Evolutionary conservation across 1,139 yeast species (phyloP), one percentile per base, ranked within the genome.

Genomic region (Candida pseudocylindracea): DNA sequence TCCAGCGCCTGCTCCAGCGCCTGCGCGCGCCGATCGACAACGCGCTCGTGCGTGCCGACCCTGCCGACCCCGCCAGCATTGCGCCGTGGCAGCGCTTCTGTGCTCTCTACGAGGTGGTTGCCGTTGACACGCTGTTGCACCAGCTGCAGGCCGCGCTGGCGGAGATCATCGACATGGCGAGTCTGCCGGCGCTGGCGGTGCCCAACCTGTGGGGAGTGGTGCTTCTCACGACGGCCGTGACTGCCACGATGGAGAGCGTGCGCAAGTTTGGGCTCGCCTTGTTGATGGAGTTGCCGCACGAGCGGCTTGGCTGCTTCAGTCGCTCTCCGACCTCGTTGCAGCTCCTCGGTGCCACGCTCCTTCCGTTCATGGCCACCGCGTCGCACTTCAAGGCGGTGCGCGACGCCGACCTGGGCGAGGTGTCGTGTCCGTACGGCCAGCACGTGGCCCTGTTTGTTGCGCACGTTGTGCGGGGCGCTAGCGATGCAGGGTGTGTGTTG

Each of bases 41-140:
- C 28, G 45, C 50, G 0, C 50, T 58, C 12, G 61, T 78, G 39
- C 34, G 41, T 1, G 74, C 83, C 74, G 50, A 57, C n/a, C 36
- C 42, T 0, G 20, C 42, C 0, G 39, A 54, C 1, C 43, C 42
- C 3, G 44, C 45, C 0, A 41, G 43, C 3, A 57, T 61, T 33
- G 43, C 8, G 3, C 26, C 26, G 10, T 83, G 94, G 94, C 62
- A 67, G 32, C 60, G 80, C 37, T 83, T 59, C 43, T 59, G 70
- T 27, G 78, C 93, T 0, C 53, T 83, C 10, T 75, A 70, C 41
- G 93, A 83, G 45, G 75, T 83, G 32, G 54, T 80, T 29, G 91
- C 83, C 2, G 63, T 83, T 32, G 95, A 83, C 46, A 73, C 93
- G 0, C 78, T 94, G 0, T 54, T 79, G 42, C 85, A 83, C 44